Evolutionary conservation across 805 yeast genomes (phyloP), one percentile per base, ranked within the genome.

Genomic region (Yarrowia osloensis): DNA sequence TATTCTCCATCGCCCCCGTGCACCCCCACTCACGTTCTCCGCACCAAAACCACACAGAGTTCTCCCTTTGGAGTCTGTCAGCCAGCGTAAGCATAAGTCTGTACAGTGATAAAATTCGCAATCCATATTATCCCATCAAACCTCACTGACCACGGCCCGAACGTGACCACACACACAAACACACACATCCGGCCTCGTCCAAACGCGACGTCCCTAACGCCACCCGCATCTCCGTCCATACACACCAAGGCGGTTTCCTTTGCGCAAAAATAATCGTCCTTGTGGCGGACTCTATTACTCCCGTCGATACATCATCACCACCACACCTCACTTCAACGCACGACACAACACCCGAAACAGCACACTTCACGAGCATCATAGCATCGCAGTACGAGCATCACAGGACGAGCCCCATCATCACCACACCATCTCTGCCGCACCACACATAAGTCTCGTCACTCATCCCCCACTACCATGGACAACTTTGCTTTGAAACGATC

Each of bases 91-190:
- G 57, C 57, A 39, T 54, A 35, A 39, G 62, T n/a, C 33, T 54
- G 62, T 35, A 40, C 47, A 57, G 49, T 57, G 63, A 57, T 57
- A 57, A 57, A 57, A 57, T 57, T 57, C 63, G 63, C 63, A 57
- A 57, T 39, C 62, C 62, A 54, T 54, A 54, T 54, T 37, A 54
- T 54, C 62, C 63, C 63, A 57, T 39, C 63, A 57, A 39, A 39
- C 63, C 47, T 39, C 63, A 57, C 44, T 28, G 39, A 54, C 31
- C 46, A 37, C 62, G 46, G 40, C 62, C 35, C 39, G 22, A 54
- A 54, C 47, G 44, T 26, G 46, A 39, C 62, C 62, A 54, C 62
- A 54, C 33, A 54, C 39, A 50, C 59, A 52, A 31, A 44, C 29
- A 24, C 28, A 8, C 26, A 37, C 42, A 37, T 13, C 42, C 44